Evolutionary conservation across 495 filamentous ascomycete genomes (phyloP).

Genomic region (Lasiosphaeria miniovina): DNA sequence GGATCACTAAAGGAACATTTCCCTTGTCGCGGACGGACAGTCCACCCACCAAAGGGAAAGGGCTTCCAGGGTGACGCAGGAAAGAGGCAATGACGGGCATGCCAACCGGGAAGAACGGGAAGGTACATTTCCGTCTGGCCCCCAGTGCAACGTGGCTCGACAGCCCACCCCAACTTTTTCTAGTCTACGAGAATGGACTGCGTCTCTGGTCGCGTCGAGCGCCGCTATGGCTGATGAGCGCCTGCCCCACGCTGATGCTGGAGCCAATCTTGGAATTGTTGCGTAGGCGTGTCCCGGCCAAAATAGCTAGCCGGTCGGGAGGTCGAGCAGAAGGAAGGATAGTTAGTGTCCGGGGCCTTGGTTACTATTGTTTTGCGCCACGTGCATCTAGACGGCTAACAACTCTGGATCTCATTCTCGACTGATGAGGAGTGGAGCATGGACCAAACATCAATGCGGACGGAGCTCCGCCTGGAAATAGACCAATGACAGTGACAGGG

Average conservation of each 20-base stretch:
- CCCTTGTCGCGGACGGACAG: slow-evolving; percentile 1
- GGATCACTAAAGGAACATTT: neutral
- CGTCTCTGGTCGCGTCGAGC: neutral
- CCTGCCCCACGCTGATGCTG: neutral
- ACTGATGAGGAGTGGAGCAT: slow-evolving; percentile 1
- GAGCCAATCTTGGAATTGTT: slow-evolving; percentile 1
- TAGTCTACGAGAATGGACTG: slow-evolving; percentile 3
- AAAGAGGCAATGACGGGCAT: slow-evolving; percentile 28
- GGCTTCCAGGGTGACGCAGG: slow-evolving; percentile 10
- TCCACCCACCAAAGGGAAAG: neutral
- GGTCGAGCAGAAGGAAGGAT: neutral
- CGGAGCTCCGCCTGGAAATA: neutral
- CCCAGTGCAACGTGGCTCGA: slow-evolving; percentile 27
- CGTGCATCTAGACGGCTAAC: neutral
- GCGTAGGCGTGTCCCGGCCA: neutral
- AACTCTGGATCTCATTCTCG: slow-evolving; percentile 2
- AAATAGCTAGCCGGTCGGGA: neutral
- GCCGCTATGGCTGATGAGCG: neutral
- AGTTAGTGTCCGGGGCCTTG: neutral
- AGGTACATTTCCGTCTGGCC: slow-evolving; percentile 19
- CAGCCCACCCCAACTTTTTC: slow-evolving; percentile 14
- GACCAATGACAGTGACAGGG: neutral
- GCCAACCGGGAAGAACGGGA: slow-evolving; percentile 27
- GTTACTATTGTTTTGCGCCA: neutral
- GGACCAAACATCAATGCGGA: neutral